Base-by-base conservation (phyloP, 441 rosid genomes). In the Gossypium aridum region DNA sequence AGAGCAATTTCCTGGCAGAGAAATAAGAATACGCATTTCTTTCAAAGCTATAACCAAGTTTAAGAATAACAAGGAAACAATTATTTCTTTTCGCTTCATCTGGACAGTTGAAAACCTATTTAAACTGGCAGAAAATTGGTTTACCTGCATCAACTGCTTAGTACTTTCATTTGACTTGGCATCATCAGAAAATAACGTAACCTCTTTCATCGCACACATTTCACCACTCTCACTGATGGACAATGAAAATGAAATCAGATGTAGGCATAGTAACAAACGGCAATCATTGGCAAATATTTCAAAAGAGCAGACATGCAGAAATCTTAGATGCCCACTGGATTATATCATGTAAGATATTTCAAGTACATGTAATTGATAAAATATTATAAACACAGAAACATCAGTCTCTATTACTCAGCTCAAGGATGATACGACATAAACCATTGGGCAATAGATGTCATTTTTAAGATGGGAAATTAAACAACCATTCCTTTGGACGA, bases 181-280 rank as follows among this genome's bases (percentile, higher is more conserved):
- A 81, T 88, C 90, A 81, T 86, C 92, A 12, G 88, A 82, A 76
- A 86, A 78, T 23, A 88, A 74, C 0, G 85, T 85, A 54, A 88
- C 90, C 72, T 88, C 92, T 80, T 88, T 88, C 84, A 83, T 85
- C 12, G 90, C 92, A 71, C 87, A 88, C 90, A 88, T 88, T 79
- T 85, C 87, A 20, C 92, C 92, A 59, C 84, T 86, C 74, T 80
- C 90, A 77, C 90, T 88, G 78, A 67, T 37, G 19, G 37, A 76
- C 3, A 60, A 12, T 26, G 51, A 70, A 23, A 57, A 25, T 23
- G n/a, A 59, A 53, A 75, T 49, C 73, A 77, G 64, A 72, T 49
- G n/a, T 2, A n/a, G 16, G 13, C 61, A 55, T 17, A 55, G 26
- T 19, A 25, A 79, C n/a, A 53, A 70, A 51, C 34, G 34, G 26